phyloP scores from a whole-genome alignment of 768 basidiomycete species.

The Phaffia tasmanica region DNA sequence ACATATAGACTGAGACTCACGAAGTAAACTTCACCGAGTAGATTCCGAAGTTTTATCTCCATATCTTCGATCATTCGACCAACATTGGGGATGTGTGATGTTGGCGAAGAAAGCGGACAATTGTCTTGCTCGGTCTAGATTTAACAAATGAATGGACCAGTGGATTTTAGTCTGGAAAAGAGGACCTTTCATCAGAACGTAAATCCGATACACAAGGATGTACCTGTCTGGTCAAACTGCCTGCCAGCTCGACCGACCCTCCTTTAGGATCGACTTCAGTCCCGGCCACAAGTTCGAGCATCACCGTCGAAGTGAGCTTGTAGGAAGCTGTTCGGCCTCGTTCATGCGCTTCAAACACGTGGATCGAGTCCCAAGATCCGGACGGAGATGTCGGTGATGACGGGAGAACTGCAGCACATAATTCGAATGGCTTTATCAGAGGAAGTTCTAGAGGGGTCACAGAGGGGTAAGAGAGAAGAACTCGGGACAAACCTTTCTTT shows the following conservation, averaged over 20 bases:
- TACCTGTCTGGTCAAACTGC: constrained; percentile 95
- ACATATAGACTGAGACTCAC: constrained; percentile 22
- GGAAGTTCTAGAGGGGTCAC: not conserved
- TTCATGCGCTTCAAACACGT: constrained; percentile 91
- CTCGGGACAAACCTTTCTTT: constrained; percentile 63
- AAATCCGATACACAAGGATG: constrained; percentile 32
- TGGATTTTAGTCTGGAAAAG: constrained; percentile 7
- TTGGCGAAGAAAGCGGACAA: constrained; percentile 62
- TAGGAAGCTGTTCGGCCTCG: constrained; percentile 87
- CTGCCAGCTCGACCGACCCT: constrained; percentile 74
- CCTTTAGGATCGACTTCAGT: constrained; percentile 33
- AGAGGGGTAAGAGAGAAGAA: not conserved
- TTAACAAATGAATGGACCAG: constrained; percentile 22
- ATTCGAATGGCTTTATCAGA: not conserved
- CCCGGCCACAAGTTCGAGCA: constrained; percentile 71
- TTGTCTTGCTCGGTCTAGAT: constrained; percentile 65
- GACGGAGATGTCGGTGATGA: constrained; percentile 23
- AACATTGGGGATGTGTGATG: constrained; percentile 84
- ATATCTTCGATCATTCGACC: constrained; percentile 95
- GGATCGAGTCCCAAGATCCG: constrained; percentile 95
- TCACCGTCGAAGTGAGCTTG: constrained; percentile 92
- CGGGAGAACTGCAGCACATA: not conserved
- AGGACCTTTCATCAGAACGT: not conserved
- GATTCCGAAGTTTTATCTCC: constrained; percentile 98
- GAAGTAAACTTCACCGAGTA: constrained; percentile 44